phyloP scores from a whole-genome alignment of 2,329 filamentous ascomycete genomes.

The Beauveria scarabaeidicola region DNA sequence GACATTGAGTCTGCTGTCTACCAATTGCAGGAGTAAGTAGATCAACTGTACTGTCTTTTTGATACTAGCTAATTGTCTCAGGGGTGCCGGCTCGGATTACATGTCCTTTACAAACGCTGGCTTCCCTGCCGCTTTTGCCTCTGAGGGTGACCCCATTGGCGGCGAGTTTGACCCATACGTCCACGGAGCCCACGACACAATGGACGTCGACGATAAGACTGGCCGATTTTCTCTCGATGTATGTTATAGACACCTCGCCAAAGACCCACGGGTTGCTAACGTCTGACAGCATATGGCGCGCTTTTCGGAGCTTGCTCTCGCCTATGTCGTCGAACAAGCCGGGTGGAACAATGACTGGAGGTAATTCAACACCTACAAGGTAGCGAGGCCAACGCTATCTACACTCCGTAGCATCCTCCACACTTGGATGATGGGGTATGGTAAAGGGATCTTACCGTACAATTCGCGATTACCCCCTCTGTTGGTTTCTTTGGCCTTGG shows the following conservation, averaged over 20 bases:
- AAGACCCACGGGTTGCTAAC: slow-evolving; percentile 10
- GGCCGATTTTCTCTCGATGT: slow-evolving; percentile 31
- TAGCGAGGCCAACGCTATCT: too few species aligned
- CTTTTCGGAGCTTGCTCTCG: slow-evolving; percentile 32
- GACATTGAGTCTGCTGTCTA: slow-evolving; percentile 27
- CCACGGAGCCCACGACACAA: slow-evolving; percentile 27
- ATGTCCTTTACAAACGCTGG: slow-evolving; percentile 31
- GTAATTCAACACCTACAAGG: slow-evolving; percentile 12
- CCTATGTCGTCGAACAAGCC: slow-evolving; percentile 30
- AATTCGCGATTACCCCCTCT: too few species aligned
- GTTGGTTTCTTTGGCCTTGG: too few species aligned
- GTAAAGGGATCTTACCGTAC: too few species aligned
- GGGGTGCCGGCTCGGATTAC: slow-evolving; percentile 31
- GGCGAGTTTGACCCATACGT: slow-evolving; percentile 32
- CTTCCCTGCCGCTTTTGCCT: slow-evolving; percentile 31
- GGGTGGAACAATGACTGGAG: slow-evolving; percentile 33
- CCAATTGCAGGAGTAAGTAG: slow-evolving; percentile 21
- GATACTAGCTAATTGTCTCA: slow-evolving; percentile 10
- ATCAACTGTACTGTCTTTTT: neutral
- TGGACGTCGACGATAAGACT: slow-evolving; percentile 28
- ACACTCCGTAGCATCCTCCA: too few species aligned
- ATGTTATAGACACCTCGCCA: neutral
- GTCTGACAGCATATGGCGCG: slow-evolving; percentile 28
- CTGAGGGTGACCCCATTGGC: slow-evolving; percentile 28
- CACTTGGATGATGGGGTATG: too few species aligned